Conservation (phyloP, 169 alveolate species). For the Eimeria falciformis region DNA sequence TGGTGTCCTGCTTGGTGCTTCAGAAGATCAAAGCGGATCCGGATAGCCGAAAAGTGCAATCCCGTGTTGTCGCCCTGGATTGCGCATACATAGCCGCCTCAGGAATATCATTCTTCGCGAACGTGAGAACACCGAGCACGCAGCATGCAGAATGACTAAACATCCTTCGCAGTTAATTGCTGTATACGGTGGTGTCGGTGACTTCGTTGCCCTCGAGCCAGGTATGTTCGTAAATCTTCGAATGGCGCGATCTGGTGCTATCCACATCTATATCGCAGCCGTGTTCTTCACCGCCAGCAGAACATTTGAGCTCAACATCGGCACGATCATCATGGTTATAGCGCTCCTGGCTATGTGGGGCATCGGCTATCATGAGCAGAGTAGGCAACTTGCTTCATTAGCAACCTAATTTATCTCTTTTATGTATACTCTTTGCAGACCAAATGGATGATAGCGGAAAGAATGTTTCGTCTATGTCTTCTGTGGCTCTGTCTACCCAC, state of each 20-base stretch:
- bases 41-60: constrained; percentile 57
- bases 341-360: constrained; percentile 58
- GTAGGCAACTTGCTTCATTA: not conserved
- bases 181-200: constrained; percentile 50
- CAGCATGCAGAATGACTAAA: not conserved
- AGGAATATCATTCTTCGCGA: constrained; percentile 43
- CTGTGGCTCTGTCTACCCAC: constrained; percentile 58
- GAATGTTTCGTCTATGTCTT: constrained; percentile 60
- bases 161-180: constrained; percentile 39
- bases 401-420: not conserved
- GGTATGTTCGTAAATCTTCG: constrained; percentile 5
- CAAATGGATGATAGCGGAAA: constrained; percentile 67
- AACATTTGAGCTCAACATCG: constrained; percentile 62
- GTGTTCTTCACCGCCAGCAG: constrained; percentile 54
- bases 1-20: constrained; percentile 17
- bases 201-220: constrained; percentile 71
- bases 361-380: constrained; percentile 51
- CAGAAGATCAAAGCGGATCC: constrained; percentile 39
- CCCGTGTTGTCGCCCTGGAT: constrained; percentile 52
- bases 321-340: constrained; percentile 9
- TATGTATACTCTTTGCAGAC: not conserved
- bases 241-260: no score
- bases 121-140: not conserved
- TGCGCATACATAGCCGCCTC: constrained; percentile 69
- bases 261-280: not conserved